These are phyloP conservation scores for Microdochium paspali DNA, from an alignment of 2,329 filamentous ascomycete genomes.

Conservation along the genomic window DNA sequence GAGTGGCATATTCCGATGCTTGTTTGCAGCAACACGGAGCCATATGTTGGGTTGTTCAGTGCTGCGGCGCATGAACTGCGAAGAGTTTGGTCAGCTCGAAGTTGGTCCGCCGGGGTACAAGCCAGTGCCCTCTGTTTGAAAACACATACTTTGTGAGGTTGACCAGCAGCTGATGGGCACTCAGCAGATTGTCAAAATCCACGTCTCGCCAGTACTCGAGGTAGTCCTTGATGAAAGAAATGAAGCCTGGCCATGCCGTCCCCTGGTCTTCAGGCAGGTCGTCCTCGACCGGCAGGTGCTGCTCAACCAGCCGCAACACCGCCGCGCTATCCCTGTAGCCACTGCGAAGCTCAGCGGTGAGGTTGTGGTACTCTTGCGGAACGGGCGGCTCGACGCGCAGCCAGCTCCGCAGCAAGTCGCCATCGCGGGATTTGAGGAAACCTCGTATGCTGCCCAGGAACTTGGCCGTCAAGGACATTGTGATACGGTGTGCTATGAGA, in stretches of 20 bases:
- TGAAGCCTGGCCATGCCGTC: slow-evolving; percentile 66
- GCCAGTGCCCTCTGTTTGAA: no score
- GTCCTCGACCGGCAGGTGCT: slow-evolving; percentile 54
- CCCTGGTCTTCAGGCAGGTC: slow-evolving; percentile 54
- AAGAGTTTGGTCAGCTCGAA: slow-evolving; percentile 1
- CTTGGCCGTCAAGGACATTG: slow-evolving; percentile 55
- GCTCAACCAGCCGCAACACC: slow-evolving; percentile 55
- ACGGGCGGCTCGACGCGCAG: slow-evolving; percentile 68
- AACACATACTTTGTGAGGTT: slow-evolving; percentile 68
- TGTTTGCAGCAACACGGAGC: slow-evolving; percentile 72
- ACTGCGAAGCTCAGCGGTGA: slow-evolving; percentile 57
- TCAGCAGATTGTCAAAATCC: slow-evolving; percentile 63
- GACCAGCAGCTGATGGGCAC: slow-evolving; percentile 66
- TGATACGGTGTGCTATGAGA: slow-evolving; percentile 3
- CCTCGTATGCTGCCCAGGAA: slow-evolving; percentile 58
- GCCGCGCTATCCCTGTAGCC: slow-evolving; percentile 43
- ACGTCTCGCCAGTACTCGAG: slow-evolving; percentile 74
- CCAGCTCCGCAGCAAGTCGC: slow-evolving; percentile 56
- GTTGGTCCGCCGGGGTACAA: no score
- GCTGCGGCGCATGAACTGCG: slow-evolving; percentile 77
- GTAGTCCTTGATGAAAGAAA: slow-evolving; percentile 73
- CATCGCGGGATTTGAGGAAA: slow-evolving; percentile 55
- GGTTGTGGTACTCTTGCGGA: slow-evolving; percentile 54
- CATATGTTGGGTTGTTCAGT: slow-evolving; percentile 69
- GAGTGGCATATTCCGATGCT: slow-evolving; percentile 75